Base-by-base conservation (phyloP, 164 flowering plant species). In the Vitis cinerea region DNA sequence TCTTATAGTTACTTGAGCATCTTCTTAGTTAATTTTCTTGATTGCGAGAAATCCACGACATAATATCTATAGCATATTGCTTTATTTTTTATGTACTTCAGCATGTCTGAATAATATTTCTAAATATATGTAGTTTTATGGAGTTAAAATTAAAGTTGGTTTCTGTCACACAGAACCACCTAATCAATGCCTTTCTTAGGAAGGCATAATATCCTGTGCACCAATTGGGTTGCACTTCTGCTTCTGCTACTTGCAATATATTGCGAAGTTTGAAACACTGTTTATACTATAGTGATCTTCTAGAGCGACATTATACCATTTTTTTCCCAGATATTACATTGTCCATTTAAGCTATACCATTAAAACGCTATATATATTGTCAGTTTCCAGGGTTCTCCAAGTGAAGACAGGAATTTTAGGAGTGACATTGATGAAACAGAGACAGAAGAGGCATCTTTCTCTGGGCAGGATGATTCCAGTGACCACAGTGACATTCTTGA, bases 301-400 rank as follows among this genome's bases (percentile, higher is more conserved):
- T 63, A 44, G 59, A 16, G 10, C 2, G 8, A 19, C 3, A 14
- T 3, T 53, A 53, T 13, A 13, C 37, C 8, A 61, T 2, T 13
- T 12, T 61, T 48, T 48, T 14, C 1, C 9, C n/a, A 37, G 54
- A 48, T 9, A 16, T n/a, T 2, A 10, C 54, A 48, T 50, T 62
- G 70, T 59, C 59, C 9, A 30, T 23, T 74, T 58, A 2, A 29
- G 52, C 10, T 16, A 23, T 23, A 17, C 13, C 58, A 53, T 51
- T 15, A 51, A 13, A n/a, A 64, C 59, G 54, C 27, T 11, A 50
- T 49, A 11, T 31, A 27, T 31, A 61, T 72, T 65, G 51, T 65
- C 85, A 95, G 98, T 82, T 83, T 88, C 68, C 98, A 84, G 82
- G 91, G 91, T 75, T 93, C 97, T 62, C 89, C 91, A 0, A 51